Conservation (phyloP, 75 land plant genomes). For the Isoetes taiwanensis region DNA sequence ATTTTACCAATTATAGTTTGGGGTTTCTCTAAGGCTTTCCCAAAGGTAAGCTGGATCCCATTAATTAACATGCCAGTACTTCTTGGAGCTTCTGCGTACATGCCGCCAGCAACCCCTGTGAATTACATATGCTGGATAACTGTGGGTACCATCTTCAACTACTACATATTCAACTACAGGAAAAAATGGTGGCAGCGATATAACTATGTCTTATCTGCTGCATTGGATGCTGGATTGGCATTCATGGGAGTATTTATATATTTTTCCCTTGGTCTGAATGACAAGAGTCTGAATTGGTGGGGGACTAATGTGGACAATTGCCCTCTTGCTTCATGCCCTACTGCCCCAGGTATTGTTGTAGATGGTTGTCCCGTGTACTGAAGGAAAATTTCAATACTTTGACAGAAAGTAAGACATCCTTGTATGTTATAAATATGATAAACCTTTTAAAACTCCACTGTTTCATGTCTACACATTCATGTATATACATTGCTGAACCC, state of each 20-base stretch:
- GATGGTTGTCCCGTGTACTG: constrained; percentile 61
- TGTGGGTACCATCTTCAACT: constrained; percentile 67
- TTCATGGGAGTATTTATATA: constrained; percentile 68
- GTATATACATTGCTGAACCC: too few relatives aligned
- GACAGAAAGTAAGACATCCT: too few relatives aligned
- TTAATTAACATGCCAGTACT: constrained; percentile 60
- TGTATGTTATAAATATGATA: too few relatives aligned
- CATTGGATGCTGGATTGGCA: constrained; percentile 66
- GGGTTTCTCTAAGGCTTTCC: constrained; percentile 47
- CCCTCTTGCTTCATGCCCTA: constrained; percentile 53
- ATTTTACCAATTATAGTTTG: constrained; percentile 52
- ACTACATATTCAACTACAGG: constrained; percentile 41
- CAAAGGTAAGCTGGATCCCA: constrained; percentile 51
- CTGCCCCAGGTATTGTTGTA: constrained; percentile 43
- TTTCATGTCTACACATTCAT: too few relatives aligned
- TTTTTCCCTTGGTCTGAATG: constrained; percentile 31
- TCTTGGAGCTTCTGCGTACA: constrained; percentile 36
- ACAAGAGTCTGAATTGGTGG: constrained; percentile 47
- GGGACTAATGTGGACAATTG: constrained; percentile 50
- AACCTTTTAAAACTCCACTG: too few relatives aligned
- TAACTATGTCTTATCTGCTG: constrained; percentile 75
- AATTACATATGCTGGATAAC: constrained; percentile 51
- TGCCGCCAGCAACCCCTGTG: constrained; percentile 68
- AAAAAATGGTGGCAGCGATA: constrained; percentile 80
- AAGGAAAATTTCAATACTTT: too few relatives aligned